Evolutionary conservation across 108 stramenopile species (phyloP), one percentile per base, ranked within the genome.

Genomic region (Fistulifera solaris): DNA sequence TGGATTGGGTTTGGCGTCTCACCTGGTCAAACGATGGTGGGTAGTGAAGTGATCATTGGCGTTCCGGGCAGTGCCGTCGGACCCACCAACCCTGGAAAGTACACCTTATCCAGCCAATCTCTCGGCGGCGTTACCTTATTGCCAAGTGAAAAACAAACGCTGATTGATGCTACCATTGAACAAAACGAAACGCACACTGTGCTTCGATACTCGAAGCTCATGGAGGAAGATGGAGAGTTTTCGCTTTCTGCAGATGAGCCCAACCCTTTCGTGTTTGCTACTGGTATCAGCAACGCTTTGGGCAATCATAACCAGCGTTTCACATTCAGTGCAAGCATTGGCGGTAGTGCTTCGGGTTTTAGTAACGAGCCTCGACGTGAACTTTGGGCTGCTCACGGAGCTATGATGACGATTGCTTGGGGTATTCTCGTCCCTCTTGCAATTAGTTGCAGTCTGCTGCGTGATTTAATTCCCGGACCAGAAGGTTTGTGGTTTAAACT

Each of bases 351-450:
- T 1, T 18, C 27, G 1, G 53, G 28, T 3, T 19, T 35, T 8
- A 38, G 22, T 12, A 44, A 44, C 11, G 43, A 12, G 21, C 23
- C 38, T 13, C 52, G 62, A n/a, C 23, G 56, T 12, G 23, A 21
- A 6, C 40, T 69, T 26, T 86, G 84, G 84, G 54, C 70, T 22
- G 76, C 75, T 11, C 85, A 87, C 60, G 85, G 85, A 6, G 56
- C 63, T 45, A 54, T 74, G 28, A 73, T 73, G 15, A 73, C 76
- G 28, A 48, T 82, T 60, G 76, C 85, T 23, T 82, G 78, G 78
- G 81, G 77, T 56, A 48, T 80, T 18, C 54, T 78, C 22, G 56
- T 63, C 19, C 85, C 85, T 15, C 26, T 78, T 43, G 85, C 81
- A 11, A 72, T 87, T 52, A 63, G 65, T 39, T 55, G 66, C 23